Percentiles rank a stretch among this genome's conserved stretches.
phyloP scores from a whole-genome alignment of 805 yeast species.

The Wickerhamiella hasegawae region DNA sequence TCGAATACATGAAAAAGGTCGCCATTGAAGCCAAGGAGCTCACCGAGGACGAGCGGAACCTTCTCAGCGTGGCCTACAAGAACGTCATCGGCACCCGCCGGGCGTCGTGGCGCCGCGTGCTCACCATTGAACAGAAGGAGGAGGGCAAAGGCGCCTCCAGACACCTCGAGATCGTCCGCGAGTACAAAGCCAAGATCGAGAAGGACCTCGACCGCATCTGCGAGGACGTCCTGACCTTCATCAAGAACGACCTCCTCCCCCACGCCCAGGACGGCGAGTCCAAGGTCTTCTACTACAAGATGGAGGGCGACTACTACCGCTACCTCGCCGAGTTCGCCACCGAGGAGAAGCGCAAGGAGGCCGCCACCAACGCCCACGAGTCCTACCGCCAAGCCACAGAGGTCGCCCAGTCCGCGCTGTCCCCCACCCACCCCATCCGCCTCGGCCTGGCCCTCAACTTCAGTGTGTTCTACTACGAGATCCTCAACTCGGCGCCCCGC shows the following conservation, averaged over 20 bases:
- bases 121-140: conserved; percentile 95
- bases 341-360: conserved; percentile 79
- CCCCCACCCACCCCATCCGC: conserved; percentile 98
- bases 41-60: conserved; percentile 94
- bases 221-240: conserved; percentile 79
- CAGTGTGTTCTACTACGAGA: conserved; percentile 96
- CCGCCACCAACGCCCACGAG: conserved; percentile 83
- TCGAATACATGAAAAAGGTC: conserved; percentile 93
- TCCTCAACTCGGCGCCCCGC: conserved; percentile 93
- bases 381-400: conserved; percentile 93
- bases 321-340: conserved; percentile 93
- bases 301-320: conserved; percentile 99
- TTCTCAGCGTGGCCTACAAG: conserved; percentile 93
- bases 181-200: conserved; percentile 90
- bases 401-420: conserved; percentile 89
- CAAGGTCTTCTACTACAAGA: conserved; percentile 93
- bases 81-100: conserved; percentile 98
- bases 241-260: conserved; percentile 80
- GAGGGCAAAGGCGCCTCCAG: conserved; percentile 87
- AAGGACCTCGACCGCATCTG: conserved; percentile 82
- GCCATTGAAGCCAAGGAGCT: conserved; percentile 92
- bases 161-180: conserved; percentile 80
- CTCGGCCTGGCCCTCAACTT: conserved; percentile 94
- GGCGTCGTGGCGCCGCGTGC: conserved; percentile 98
- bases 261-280: conserved; percentile 94